Percentiles rank a stretch among this genome's conserved stretches.
phyloP scores from a whole-genome alignment of 257 asterid species.

The Cruciata laevipes region DNA sequence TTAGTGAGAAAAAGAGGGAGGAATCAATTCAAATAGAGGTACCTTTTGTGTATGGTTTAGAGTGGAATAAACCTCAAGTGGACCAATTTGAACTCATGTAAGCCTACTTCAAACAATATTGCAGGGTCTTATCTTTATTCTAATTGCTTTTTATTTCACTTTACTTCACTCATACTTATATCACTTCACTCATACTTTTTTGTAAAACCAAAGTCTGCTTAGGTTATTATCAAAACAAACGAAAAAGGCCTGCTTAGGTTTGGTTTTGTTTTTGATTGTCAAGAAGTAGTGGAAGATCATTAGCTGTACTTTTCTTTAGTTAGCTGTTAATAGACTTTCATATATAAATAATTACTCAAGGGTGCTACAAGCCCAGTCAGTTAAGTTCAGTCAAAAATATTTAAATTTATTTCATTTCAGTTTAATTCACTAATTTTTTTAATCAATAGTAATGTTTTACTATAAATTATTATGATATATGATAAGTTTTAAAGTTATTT shows the following conservation, averaged over 20 bases:
- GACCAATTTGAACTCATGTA: conserved; percentile 2
- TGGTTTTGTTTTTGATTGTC: conserved; percentile 2
- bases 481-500: no score
- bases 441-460: no score
- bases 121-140: neutral
- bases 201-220: neutral
- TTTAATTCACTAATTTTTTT: no score
- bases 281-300: neutral
- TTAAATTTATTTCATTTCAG: no score
- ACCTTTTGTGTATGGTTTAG: neutral
- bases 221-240: no score
- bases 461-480: no score
- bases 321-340: neutral
- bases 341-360: no score
- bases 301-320: neutral
- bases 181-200: neutral
- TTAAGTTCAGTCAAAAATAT: no score
- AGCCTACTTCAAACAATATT: neutral
- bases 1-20: neutral
- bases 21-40: neutral
- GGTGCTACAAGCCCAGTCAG: no score
- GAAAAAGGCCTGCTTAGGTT: no score
- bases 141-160: neutral
- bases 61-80: neutral
- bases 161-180: no score